Evolutionary conservation across 2,329 filamentous ascomycete species (phyloP), one percentile per base, ranked within the genome.

Genomic region (Diplocarpon rosae): DNA sequence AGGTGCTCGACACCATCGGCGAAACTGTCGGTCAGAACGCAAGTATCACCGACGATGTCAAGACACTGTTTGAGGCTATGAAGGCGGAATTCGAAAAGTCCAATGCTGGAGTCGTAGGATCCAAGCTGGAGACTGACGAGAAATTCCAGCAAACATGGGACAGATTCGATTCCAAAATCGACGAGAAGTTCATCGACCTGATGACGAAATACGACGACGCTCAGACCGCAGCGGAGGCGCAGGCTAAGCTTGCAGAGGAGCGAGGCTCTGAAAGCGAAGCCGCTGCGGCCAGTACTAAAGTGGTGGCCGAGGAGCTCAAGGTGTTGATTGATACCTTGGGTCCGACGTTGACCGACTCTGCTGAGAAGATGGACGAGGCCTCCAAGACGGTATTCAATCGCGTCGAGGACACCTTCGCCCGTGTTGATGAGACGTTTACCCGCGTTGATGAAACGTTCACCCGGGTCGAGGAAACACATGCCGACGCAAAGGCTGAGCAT

Each of bases 141-240:
- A 88, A 87, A 60, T 78, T 82, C 27, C 72, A 78, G 52, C 65
- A 74, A 47, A 71, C 72, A 0, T 72, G 73, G 15, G 72, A 78
- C 8, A 66, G 60, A 5, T 65, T 82, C 8, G 65, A 69, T 35
- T 62, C 63, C 47, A 79, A 77, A 60, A 66, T 82, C 36, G 77
- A 79, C 30, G 76, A 79, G 56, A 77, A 76, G 56, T 72, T 95
- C 54, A 75, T 76, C 47, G 85, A 88, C 52, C 71, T 98, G 17
- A 78, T 94, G 62, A 70, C 74, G 54, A 95, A 93, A 62, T 93
- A 95, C 58, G 89, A 95, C 44, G 86, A 92, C 49, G 81, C 89
- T 51, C 84, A 93, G 58, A 67, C 74, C 15, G 69, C 78, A 7
- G 73, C 86, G 27, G 84, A 93, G 36, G 81, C 85, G 38, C 84